Conservation (phyloP, 139 green algal species). For the Yamagishiella unicocca region DNA sequence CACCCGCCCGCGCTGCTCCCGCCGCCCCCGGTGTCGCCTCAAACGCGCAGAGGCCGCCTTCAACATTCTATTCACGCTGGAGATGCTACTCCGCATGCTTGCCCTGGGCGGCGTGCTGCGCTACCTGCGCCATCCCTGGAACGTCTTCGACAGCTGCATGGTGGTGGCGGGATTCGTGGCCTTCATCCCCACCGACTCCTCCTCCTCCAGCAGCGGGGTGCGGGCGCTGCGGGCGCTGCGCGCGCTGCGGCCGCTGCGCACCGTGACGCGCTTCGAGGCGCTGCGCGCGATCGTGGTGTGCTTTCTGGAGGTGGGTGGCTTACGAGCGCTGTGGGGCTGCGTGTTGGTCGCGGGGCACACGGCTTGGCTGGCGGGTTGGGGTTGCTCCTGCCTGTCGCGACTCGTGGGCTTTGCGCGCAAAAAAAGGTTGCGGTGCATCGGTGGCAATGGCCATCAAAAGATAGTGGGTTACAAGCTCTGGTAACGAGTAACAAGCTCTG, state of each 20-base stretch:
- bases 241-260: slow-evolving; percentile 79
- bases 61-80: slow-evolving; percentile 74
- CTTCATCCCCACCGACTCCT: slow-evolving; percentile 56
- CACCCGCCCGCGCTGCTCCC: too few relatives aligned
- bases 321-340: too few relatives aligned
- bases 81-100: slow-evolving; percentile 71
- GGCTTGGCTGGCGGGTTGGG: too few relatives aligned
- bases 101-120: slow-evolving; percentile 55
- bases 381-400: too few relatives aligned
- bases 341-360: too few relatives aligned
- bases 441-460: too few relatives aligned
- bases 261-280: slow-evolving; percentile 77
- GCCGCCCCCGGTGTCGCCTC: not conserved
- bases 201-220: slow-evolving; percentile 45
- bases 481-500: too few relatives aligned
- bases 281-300: slow-evolving; percentile 82
- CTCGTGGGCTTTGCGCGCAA: too few relatives aligned
- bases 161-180: slow-evolving; percentile 62
- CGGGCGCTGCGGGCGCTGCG: slow-evolving; percentile 71
- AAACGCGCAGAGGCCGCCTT: slow-evolving; percentile 69
- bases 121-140: slow-evolving; percentile 73
- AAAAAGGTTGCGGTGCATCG: too few relatives aligned
- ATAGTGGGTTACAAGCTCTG: too few relatives aligned
- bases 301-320: slow-evolving; percentile 77
- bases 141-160: slow-evolving; percentile 81